Evolutionary conservation across 1,139 yeast genomes (phyloP).

Genomic region (Geotrichum histeridarum): DNA sequence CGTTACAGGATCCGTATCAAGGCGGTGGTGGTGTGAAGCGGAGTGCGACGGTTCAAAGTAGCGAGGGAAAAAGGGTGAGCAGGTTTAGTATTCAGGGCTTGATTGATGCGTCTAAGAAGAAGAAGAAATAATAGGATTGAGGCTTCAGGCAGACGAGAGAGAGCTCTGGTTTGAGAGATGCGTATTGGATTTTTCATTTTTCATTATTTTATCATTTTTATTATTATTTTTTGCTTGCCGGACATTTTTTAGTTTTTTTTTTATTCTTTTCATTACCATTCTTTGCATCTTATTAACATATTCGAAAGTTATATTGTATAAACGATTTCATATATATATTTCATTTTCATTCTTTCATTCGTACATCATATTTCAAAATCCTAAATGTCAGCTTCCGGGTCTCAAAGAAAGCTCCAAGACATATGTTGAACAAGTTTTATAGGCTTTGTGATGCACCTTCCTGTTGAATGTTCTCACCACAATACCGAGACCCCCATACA

Average conservation of each 20-base stretch:
- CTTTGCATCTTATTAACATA: too few relatives aligned
- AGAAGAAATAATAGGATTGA: background rate
- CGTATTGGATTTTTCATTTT: too few relatives aligned
- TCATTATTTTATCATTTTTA: background rate
- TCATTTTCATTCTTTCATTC: background rate
- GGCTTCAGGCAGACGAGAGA: background rate
- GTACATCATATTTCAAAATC: too few relatives aligned
- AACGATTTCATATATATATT: background rate
- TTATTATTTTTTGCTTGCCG: background rate
- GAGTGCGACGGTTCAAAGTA: background rate
- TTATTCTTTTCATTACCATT: background rate
- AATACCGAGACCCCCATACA: too few relatives aligned
- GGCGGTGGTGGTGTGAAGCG: background rate
- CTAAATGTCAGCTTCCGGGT: too few relatives aligned
- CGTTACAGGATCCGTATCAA: too few relatives aligned
- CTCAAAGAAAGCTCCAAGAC: too few relatives aligned
- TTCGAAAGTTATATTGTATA: too few relatives aligned
- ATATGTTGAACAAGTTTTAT: too few relatives aligned
- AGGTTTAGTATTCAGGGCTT: constrained; percentile 9
- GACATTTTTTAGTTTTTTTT: background rate
- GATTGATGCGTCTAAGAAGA: constrained; percentile 3
- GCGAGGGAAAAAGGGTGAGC: background rate
- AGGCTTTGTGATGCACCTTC: too few relatives aligned
- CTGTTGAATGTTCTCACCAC: too few relatives aligned
- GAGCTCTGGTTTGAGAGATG: too few relatives aligned